Base-by-base conservation (phyloP, 305 asterid genomes). In the Fraxinus angustifolia region DNA sequence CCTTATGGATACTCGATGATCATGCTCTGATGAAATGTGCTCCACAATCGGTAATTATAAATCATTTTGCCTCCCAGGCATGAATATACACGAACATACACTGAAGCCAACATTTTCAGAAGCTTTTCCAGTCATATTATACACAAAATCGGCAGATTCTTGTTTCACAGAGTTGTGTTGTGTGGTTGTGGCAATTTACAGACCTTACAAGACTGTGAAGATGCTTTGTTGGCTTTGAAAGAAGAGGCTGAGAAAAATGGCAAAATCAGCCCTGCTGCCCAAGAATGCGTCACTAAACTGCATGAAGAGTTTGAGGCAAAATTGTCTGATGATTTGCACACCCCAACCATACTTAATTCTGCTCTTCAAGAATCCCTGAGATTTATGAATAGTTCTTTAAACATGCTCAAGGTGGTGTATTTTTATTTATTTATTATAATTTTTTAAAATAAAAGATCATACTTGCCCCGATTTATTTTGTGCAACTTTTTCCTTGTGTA, bases 321-420 rank as follows among this genome's bases (percentile, higher is more conserved):
- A 84, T 74, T 95, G 85, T 89, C 97, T 4, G 98, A 93, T 87
- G 98, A 95, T 85, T 83, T 95, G 89, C 97, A 93, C 75, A 91
- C 98, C 1, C 97, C 93, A 3, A 21, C 92, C 58, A 83, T 93
- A 83, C 80, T 95, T 56, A 95, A 90, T 79, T 85, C 88, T 38
- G 76, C 93, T 26, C 91, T 93, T 84, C 91, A 85, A 74, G 97
- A 90, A 30, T 91, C 91, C 42, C 82, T 91, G 85, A 88, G 87
- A 87, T 83, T 77, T 77, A 85, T 90, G 88, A 92, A 93, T 79
- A 84, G 73, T 80, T 84, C 87, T 17, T 33, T 90, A 60, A 92
- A 84, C 83, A 48, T 30, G 81, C 94, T 93, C 58, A 91, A 91
- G 94, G 98, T 88, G 84, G 28, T 34, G 38, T 34, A 34, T 6